Evolutionary conservation across 1,284 basidiomycete genomes (phyloP), one percentile per base, ranked within the genome.

Genomic region (Rhodotorula sp.): DNA sequence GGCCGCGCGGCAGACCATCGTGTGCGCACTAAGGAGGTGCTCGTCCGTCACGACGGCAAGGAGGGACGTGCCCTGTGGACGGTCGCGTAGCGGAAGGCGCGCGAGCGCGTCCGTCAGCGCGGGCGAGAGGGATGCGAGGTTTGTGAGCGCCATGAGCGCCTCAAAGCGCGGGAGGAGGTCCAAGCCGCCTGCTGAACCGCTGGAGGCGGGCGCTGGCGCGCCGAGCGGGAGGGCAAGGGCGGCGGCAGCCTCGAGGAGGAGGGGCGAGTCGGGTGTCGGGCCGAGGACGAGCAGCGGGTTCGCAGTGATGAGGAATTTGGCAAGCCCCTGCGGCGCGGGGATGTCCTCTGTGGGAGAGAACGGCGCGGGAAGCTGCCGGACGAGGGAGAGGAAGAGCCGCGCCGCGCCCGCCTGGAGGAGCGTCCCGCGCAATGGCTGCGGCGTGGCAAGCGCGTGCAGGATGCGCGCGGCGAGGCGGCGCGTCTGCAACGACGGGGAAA

Each of bases 131-230:
- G 92, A 94, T 1, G 94, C 89, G 48, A 99, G 83, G 80, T 99
- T 99, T 8, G 96, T 99, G 61, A 99, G 85, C 1, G 94, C 95
- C 91, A 99, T 95, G 73, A 94, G 85, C 6, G 89, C 88, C 81
- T 99, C 96, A 79, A 99, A 99, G 57, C 87, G 86, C 79, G 97
- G 93, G 25, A 98, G 84, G 46, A 90, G 86, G 50, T 51, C 50
- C n/a, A 17, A 19, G 22, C 46, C 46, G 6, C 53, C 50, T 37
- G 48, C 55, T 29, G 57, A 10, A 3, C 55, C 57, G 13, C 36
- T 37, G 39, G 83, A 88, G 1, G 92, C 87, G 0, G 86, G 84
- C 0, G 88, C 82, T 77, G 91, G 87, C 5, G 56, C 36, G 22
- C 57, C 66, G 48, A 97, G 84, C 66, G 95, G 83, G 44, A 87